Percentiles rank a stretch among this genome's conserved stretches.
phyloP scores from a whole-genome alignment of 179 eudicot genomes.

The Patellifolia procumbens region DNA sequence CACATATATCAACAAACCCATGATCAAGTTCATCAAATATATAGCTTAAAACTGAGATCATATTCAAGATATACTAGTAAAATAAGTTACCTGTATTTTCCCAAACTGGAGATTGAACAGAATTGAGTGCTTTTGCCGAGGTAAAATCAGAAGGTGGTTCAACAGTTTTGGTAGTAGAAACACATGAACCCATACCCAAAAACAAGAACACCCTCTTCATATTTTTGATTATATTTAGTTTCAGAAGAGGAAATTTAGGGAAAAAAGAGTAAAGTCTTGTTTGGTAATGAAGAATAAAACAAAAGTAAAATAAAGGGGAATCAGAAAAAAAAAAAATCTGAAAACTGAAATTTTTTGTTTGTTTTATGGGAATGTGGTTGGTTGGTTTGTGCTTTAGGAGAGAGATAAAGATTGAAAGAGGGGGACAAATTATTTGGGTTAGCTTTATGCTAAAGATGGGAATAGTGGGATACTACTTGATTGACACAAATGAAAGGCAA shows the following conservation, averaged over 20 bases:
- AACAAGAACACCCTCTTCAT: slow-evolving; percentile 31
- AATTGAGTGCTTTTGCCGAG: slow-evolving; percentile 11
- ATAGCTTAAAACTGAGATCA: not conserved
- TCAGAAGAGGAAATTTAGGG: slow-evolving; percentile 1
- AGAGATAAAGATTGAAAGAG: slow-evolving; percentile 1
- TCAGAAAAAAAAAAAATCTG: not conserved
- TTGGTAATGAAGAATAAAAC: not conserved
- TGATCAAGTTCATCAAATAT: too few species aligned
- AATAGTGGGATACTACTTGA: slow-evolving; percentile 31
- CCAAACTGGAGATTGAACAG: slow-evolving; percentile 31
- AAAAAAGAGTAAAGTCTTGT: slow-evolving; percentile 10
- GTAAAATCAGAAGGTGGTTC: slow-evolving; percentile 7
- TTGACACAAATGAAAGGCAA: slow-evolving; percentile 30
- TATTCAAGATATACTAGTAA: not conserved
- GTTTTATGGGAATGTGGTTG: slow-evolving; percentile 31
- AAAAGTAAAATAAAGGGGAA: not conserved
- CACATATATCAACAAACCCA: too few species aligned
- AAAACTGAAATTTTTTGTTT: slow-evolving; percentile 22
- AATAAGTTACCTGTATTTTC: slow-evolving; percentile 20
- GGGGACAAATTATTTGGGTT: slow-evolving; percentile 26
- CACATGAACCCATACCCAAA: slow-evolving; percentile 37
- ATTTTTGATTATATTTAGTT: slow-evolving; percentile 10
- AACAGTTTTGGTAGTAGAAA: slow-evolving; percentile 21
- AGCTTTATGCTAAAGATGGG: slow-evolving; percentile 40
- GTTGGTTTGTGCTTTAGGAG: slow-evolving; percentile 23